Conservation (phyloP, 169 alveolate species). For the Eimeria acervulina region DNA sequence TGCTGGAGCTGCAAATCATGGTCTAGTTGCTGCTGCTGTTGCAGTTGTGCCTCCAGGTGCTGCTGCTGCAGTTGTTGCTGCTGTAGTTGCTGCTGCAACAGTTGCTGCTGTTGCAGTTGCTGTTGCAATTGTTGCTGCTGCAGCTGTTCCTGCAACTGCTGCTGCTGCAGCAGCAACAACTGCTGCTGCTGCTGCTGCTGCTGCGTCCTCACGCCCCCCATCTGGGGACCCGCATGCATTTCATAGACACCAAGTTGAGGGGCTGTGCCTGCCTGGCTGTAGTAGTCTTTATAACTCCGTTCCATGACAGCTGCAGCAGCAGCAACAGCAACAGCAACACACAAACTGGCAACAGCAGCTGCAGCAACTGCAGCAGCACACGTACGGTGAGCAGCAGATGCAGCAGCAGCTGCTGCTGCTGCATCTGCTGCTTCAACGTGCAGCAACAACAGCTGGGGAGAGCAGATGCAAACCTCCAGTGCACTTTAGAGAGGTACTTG, state of each 20-base stretch:
- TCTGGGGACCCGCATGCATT: not conserved
- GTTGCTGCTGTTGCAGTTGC: not conserved
- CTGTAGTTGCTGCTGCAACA: not conserved
- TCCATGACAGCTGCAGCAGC: conserved; percentile 8
- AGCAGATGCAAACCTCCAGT: not conserved
- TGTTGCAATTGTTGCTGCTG: not conserved
- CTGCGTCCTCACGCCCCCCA: not conserved
- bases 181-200: conserved; percentile 38
- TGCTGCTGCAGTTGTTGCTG: conserved; percentile 13
- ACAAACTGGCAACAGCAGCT: not conserved
- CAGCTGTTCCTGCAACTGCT: not conserved
- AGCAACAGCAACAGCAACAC: not conserved
- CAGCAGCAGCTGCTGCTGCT: not conserved
- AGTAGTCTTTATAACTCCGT: not conserved
- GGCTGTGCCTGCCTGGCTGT: not conserved
- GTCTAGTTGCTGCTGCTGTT: not conserved
- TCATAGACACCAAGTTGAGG: not conserved
- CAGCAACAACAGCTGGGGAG: not conserved
- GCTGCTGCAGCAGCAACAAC: not conserved
- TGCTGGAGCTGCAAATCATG: not conserved
- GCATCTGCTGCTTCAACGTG: not conserved
- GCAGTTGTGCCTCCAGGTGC: not conserved
- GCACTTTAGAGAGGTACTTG: not conserved
- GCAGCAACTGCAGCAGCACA: conserved; percentile 8
- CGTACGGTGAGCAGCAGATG: too few relatives aligned